Conservation (phyloP, 2,329 filamentous ascomycete genomes). For the Paraphoma sp. region DNA sequence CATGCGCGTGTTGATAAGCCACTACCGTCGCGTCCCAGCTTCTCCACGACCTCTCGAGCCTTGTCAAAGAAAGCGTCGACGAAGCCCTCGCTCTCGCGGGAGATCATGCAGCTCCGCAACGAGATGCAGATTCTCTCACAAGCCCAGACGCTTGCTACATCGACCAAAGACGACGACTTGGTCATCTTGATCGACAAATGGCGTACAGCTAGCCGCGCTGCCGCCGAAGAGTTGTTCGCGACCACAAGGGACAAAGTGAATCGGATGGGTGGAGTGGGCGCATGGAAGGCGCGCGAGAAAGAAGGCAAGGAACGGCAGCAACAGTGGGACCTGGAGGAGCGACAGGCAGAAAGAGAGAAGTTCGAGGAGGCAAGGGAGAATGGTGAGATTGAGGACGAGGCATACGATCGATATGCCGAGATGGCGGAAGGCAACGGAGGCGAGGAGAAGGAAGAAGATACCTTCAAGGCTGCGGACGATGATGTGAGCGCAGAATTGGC, state of each 20-base stretch:
- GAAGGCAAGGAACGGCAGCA: slow-evolving; percentile 43
- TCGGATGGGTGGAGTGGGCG: slow-evolving; percentile 67
- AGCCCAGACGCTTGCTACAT: slow-evolving; percentile 47
- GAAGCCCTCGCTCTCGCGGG: slow-evolving; percentile 36
- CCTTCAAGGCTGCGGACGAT: slow-evolving; percentile 41
- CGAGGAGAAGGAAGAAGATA: slow-evolving; percentile 51
- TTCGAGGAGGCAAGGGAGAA: slow-evolving; percentile 50
- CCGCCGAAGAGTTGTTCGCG: slow-evolving; percentile 72
- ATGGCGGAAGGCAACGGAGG: slow-evolving; percentile 48
- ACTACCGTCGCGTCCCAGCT: slow-evolving; percentile 15
- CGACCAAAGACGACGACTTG: slow-evolving; percentile 61
- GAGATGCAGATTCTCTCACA: slow-evolving; percentile 51
- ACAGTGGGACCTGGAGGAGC: slow-evolving; percentile 47
- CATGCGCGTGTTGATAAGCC: slow-evolving; percentile 16
- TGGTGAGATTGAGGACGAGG: slow-evolving; percentile 53
- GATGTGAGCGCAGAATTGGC: slow-evolving; percentile 50
- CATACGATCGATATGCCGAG: slow-evolving; percentile 53
- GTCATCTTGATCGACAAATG: slow-evolving; percentile 65
- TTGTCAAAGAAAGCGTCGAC: slow-evolving; percentile 18
- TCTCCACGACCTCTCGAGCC: slow-evolving; percentile 15
- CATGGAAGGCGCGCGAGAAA: slow-evolving; percentile 55
- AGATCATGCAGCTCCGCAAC: slow-evolving; percentile 42
- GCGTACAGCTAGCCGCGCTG: slow-evolving; percentile 65
- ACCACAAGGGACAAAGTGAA: slow-evolving; percentile 66
- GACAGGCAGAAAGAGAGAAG: slow-evolving; percentile 50